Evolutionary conservation across 2,329 filamentous ascomycete genomes (phyloP).

Genomic region (Ophiocordyceps australis): DNA sequence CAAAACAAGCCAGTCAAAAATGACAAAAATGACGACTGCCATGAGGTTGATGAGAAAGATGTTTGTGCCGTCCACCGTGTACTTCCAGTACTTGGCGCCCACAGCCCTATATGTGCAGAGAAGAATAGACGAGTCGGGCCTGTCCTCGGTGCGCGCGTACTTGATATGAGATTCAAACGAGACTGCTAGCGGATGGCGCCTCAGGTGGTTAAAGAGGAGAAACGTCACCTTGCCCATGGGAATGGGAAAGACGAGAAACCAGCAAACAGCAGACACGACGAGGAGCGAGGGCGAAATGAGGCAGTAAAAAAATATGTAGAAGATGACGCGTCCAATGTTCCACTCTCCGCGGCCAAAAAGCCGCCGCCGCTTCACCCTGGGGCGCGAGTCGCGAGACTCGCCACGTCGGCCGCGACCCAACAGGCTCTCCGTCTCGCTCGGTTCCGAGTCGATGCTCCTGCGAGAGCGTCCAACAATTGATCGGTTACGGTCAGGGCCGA

Average conservation of each 20-base stretch:
- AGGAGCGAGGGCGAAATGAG: conserved; percentile 76
- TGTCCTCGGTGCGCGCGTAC: conserved; percentile 51
- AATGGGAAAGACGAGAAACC: conserved; percentile 94
- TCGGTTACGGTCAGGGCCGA: conserved; percentile 61
- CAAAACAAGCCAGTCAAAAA: conserved; percentile 79
- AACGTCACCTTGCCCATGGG: conserved; percentile 95
- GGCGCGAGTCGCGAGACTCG: conserved; percentile 16
- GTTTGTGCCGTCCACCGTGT: conserved; percentile 94
- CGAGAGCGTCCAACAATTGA: conserved; percentile 76
- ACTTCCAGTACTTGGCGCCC: conserved; percentile 95
- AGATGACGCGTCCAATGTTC: conserved; percentile 86
- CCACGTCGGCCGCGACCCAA: conserved; percentile 43
- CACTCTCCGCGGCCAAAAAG: conserved; percentile 91
- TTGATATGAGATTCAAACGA: conserved; percentile 80
- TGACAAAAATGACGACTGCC: conserved; percentile 81
- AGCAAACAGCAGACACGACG: conserved; percentile 74
- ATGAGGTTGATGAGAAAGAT: conserved; percentile 98
- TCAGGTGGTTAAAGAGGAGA: conserved; percentile 76
- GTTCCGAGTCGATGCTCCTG: conserved; percentile 70
- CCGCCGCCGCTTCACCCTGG: conserved; percentile 47
- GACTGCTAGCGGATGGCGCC: conserved; percentile 79
- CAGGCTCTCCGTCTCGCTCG: conserved; percentile 77
- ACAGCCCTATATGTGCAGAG: conserved; percentile 95
- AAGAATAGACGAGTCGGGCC: conserved; percentile 68
- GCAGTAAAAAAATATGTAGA: conserved; percentile 93